phyloP scores from a whole-genome alignment of 805 yeast species.

The Candida incommunis region DNA sequence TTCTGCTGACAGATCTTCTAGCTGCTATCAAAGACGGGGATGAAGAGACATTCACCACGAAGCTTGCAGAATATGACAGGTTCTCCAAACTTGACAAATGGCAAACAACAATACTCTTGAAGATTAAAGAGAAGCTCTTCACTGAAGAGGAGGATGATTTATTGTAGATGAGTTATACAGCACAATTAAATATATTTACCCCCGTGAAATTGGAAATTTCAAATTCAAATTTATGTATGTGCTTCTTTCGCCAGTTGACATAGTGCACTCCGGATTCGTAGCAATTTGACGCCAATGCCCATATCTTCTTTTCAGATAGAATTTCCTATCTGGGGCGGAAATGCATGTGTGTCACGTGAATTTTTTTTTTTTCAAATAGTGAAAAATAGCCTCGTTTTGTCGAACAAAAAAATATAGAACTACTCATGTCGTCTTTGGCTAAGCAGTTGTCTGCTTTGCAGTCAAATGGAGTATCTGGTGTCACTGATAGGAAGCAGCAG shows the following conservation, averaged over 20 bases:
- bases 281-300: too few species aligned
- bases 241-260: too few species aligned
- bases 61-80: constrained; percentile 74
- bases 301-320: too few species aligned
- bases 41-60: constrained; percentile 56
- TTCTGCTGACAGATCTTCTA: constrained; percentile 48
- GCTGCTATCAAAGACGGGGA: constrained; percentile 74
- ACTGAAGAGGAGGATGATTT: constrained; percentile 53
- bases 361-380: neutral
- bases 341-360: too few species aligned
- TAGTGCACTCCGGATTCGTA: too few species aligned
- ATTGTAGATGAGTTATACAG: neutral
- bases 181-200: too few species aligned
- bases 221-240: too few species aligned
- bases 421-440: constrained; percentile 62
- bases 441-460: constrained; percentile 62
- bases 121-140: constrained; percentile 60
- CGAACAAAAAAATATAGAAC: too few species aligned
- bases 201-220: too few species aligned
- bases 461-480: constrained; percentile 28
- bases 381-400: neutral
- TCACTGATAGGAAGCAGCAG: constrained; percentile 72
- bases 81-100: constrained; percentile 80
- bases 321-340: too few species aligned
- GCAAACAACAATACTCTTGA: constrained; percentile 71